Percentiles rank a stretch among this genome's conserved stretches.
Conservation (phyloP, 306 rosid species). For the Quercus engelmannii region DNA sequence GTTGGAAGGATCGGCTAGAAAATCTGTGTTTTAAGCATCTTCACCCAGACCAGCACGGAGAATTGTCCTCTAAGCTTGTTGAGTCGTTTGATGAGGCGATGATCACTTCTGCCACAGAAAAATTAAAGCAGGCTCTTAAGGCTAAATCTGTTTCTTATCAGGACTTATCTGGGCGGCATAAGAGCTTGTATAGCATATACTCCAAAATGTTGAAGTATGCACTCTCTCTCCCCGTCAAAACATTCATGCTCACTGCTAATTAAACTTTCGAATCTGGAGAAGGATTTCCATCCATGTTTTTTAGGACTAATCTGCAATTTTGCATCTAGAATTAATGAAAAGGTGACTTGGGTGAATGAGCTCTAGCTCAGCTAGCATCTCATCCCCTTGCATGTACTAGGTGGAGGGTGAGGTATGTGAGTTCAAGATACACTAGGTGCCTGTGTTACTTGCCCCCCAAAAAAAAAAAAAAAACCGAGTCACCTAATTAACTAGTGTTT, state of each 20-base stretch:
- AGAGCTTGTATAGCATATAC: constrained; percentile 85
- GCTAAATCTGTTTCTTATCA: constrained; percentile 74
- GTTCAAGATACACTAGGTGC: no score
- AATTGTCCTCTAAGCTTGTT: constrained; percentile 73
- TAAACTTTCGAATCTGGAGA: neutral
- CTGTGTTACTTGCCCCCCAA: no score
- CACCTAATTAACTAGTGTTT: neutral
- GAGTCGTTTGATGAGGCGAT: constrained; percentile 74
- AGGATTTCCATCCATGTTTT: neutral
- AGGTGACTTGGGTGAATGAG: neutral
- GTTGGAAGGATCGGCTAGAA: constrained; percentile 90
- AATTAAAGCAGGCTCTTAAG: constrained; percentile 60
- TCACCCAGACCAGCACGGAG: constrained; percentile 60
- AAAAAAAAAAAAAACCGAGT: no score
- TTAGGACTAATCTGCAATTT: constrained; percentile 2
- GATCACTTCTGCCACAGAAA: constrained; percentile 65
- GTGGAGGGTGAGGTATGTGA: no score
- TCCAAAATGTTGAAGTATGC: constrained; percentile 87
- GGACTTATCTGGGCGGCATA: constrained; percentile 79
- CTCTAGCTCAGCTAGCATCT: neutral
- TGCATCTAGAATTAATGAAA: neutral
- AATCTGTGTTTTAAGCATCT: constrained; percentile 89
- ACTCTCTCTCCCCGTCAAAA: neutral
- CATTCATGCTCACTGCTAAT: neutral
- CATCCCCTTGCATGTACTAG: no score